Conservation (phyloP, 176 grass and related monocot genomes). For the Eragrostis curvula region DNA sequence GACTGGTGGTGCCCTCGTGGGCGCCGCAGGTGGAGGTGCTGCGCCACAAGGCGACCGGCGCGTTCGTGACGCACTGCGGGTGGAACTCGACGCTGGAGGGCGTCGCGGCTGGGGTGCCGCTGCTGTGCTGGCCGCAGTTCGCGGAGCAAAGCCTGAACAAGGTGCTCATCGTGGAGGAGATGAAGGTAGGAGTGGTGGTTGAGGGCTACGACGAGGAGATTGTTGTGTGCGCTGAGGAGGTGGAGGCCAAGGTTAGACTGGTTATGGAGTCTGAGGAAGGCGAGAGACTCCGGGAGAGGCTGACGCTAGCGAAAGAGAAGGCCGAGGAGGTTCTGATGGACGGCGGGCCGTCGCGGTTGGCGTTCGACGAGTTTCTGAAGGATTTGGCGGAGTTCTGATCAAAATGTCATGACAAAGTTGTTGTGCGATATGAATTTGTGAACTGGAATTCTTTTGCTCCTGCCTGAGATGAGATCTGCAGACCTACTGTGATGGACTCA, state of each 20-base stretch:
- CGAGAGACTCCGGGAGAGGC: conserved; percentile 6
- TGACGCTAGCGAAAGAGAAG: not conserved
- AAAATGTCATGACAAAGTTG: not conserved
- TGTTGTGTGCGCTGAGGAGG: conserved; percentile 37
- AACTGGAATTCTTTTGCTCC: too few species aligned
- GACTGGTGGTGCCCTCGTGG: conserved; percentile 34
- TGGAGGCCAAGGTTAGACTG: conserved; percentile 43
- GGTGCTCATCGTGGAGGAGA: conserved; percentile 41
- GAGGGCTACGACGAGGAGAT: conserved; percentile 53
- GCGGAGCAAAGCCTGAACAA: conserved; percentile 50
- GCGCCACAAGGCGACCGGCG: conserved; percentile 32
- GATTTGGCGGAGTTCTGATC: not conserved
- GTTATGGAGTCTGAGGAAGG: conserved; percentile 36
- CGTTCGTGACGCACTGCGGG: conserved; percentile 59
- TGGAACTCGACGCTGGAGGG: conserved; percentile 67
- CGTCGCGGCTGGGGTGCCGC: conserved; percentile 30
- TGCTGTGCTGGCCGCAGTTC: conserved; percentile 44
- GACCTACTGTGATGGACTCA: too few species aligned
- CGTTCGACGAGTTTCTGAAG: conserved; percentile 4
- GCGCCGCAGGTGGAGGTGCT: conserved; percentile 63
- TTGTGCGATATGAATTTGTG: not conserved
- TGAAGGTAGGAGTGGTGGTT: conserved; percentile 34
- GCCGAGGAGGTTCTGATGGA: not conserved
- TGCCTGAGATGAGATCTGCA: too few species aligned
- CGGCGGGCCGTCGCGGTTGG: not conserved